Conservation (phyloP, 148 eudicot species). For the Spergularia bocconei region DNA sequence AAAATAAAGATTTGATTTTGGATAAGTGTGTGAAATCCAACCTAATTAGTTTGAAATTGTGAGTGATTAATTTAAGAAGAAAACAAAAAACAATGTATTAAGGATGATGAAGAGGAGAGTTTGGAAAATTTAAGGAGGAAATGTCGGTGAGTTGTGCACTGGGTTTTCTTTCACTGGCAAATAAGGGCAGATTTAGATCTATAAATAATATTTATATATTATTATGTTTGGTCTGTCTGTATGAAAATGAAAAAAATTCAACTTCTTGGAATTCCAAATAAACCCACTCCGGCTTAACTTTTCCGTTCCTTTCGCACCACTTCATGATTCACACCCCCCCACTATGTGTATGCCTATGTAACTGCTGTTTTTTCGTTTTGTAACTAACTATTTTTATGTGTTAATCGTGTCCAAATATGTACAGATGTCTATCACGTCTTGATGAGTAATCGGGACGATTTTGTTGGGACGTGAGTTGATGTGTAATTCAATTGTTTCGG, state of each 20-base stretch:
- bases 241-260: neutral
- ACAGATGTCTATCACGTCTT: too few relatives aligned
- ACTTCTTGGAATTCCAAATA: conserved; percentile 15
- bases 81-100: neutral
- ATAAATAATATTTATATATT: neutral
- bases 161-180: neutral
- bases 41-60: neutral
- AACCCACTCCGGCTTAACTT: neutral
- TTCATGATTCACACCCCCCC: neutral
- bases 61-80: neutral
- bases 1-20: neutral
- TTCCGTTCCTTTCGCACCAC: conserved; percentile 6
- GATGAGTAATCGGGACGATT: too few relatives aligned
- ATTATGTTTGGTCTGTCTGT: neutral
- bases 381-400: too few relatives aligned
- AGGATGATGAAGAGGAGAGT: neutral
- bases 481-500: too few relatives aligned
- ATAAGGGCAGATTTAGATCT: conserved; percentile 28
- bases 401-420: too few relatives aligned
- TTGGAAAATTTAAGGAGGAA: neutral
- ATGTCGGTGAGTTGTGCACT: conserved; percentile 28
- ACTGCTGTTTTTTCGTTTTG: too few relatives aligned
- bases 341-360: too few relatives aligned
- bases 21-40: neutral
- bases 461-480: too few relatives aligned